Evolutionary conservation across 805 yeast genomes (phyloP), one percentile per base, ranked within the genome.

Genomic region (Ogataea chonburiensis): DNA sequence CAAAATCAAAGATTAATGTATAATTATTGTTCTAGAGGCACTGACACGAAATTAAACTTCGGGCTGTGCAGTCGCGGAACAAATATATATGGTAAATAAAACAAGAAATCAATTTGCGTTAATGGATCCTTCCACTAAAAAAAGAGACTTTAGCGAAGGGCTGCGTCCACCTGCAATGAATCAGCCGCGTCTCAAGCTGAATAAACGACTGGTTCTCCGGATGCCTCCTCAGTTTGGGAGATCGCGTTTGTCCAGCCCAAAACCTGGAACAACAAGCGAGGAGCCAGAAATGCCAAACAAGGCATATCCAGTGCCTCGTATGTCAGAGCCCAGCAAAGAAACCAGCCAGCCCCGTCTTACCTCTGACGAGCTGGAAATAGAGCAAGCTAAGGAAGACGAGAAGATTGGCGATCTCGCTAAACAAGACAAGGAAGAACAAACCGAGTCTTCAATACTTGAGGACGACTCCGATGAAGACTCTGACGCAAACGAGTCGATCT

Each of bases 191-290:
- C 20, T 37, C 28, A 40, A 40, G 41, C 29, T 46, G 17, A 35
- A 34, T 27, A 46, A 42, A 33, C 28, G 51, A 24, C 35, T 46
- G 7, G 45, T 44, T 11, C 25, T 50, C 9, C 54, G 48, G 22
- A 28, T 46, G 19, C 47, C 54, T 8, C 47, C 50, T 7, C 37
- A 34, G 17, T 42, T 49, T 18, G 31, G 41, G 34, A 23, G 27
- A 19, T 12, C 40, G n/a, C 31, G 27, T n/a, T 17, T 34, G 5
- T 31, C 17, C 6, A 7, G 22, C 7, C 20, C 31, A 9, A 31
- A 25, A 12, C 12, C 35, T 15, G 16, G 13, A n/a, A 15, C 28
- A 12, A 30, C 40, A n/a, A 29, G 34, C 13, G 33, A 29, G 24
- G 32, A 28, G 10, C 27, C 38, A 4, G 14, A 21, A 16, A 10